These are phyloP conservation scores for Paracorniculantispora psalliotae DNA, from an alignment of 2,329 filamentous ascomycete species.

Conservation along the genomic window DNA sequence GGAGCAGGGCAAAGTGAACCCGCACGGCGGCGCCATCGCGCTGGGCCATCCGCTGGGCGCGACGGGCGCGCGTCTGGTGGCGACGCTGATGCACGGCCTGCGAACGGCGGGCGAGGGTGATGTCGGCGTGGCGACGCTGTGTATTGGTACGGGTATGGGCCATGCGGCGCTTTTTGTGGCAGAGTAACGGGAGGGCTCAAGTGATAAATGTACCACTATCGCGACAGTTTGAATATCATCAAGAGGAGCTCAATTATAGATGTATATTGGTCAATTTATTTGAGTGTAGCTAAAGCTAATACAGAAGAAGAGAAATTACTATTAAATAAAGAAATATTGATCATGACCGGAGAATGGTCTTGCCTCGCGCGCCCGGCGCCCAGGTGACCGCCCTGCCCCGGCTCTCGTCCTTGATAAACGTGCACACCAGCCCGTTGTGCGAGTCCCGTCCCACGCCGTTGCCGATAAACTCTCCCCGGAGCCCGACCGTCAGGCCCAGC, in stretches of 20 bases:
- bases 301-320: background rate
- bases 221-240: too few species aligned
- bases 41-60: slow-evolving; percentile 87
- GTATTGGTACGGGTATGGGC: slow-evolving; percentile 76
- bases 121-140: slow-evolving; percentile 88
- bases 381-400: slow-evolving; percentile 22
- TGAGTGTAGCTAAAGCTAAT: background rate
- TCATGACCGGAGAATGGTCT: background rate
- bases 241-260: background rate
- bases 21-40: slow-evolving; percentile 91
- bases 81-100: slow-evolving; percentile 62
- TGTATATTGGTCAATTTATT: background rate
- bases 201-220: too few species aligned
- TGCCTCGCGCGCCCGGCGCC: background rate
- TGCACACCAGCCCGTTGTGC: slow-evolving; percentile 34
- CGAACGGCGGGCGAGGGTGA: slow-evolving; percentile 62
- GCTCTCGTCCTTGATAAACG: slow-evolving; percentile 20
- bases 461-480: slow-evolving; percentile 39
- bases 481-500: slow-evolving; percentile 27
- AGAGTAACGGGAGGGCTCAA: slow-evolving; percentile 45
- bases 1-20: slow-evolving; percentile 71
- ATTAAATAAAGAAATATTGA: background rate
- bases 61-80: slow-evolving; percentile 76
- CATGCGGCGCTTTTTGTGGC: slow-evolving; percentile 65
- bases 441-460: slow-evolving; percentile 36